Base-by-base conservation (phyloP, 495 filamentous ascomycete species). In the Apodospora peruviana region DNA sequence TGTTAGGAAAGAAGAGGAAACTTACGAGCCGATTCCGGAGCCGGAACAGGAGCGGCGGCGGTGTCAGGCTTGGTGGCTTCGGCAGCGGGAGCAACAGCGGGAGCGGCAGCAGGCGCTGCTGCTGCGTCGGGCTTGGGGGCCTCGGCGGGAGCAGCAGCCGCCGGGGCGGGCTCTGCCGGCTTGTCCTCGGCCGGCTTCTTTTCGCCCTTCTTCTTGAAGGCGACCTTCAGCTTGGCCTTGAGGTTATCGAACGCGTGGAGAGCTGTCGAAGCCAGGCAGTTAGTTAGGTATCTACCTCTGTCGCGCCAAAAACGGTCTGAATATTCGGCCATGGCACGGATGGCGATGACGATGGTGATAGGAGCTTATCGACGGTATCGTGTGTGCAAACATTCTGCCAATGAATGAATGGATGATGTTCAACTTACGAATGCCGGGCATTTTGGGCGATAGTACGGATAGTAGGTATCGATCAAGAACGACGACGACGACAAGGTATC, bases 191-290 rank as follows among this genome's bases (percentile, higher is more conserved):
- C 19, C 4, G 47, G 27, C 52, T 50, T 56, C 55, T 56, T 57
- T 24, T 57, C 55, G 38, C 7, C 22, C 43, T 51, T 58, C 51
- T 50, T 62, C 55, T 58, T 65, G 59, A 68, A 68, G 48, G 57
- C 57, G 29, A 55, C 57, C 63, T 64, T 66, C 43, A 68, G 57
- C 63, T 64, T 66, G 17, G 47, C 53, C 49, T 56, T 59, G 21
- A 68, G 40, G 59, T 66, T 66, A 53, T 59, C 59, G 44, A 66
- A 45, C 4, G 65, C 58, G 21, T 47, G 43, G 48, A 62, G 45
- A 16, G 63, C 61, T 66, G 46, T n/a, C 4, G 35, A 23, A 20
- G 27, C n/a, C n/a, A n/a, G n/a, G n/a, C n/a, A n/a, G n/a, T n/a
- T n/a, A n/a, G n/a, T n/a, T n/a, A n/a, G n/a, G n/a, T n/a, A n/a